Percentiles rank a stretch among this genome's conserved stretches.
Conservation (phyloP, 1,284 basidiomycete species). For the Cutaneotrichosporon mucoides region DNA sequence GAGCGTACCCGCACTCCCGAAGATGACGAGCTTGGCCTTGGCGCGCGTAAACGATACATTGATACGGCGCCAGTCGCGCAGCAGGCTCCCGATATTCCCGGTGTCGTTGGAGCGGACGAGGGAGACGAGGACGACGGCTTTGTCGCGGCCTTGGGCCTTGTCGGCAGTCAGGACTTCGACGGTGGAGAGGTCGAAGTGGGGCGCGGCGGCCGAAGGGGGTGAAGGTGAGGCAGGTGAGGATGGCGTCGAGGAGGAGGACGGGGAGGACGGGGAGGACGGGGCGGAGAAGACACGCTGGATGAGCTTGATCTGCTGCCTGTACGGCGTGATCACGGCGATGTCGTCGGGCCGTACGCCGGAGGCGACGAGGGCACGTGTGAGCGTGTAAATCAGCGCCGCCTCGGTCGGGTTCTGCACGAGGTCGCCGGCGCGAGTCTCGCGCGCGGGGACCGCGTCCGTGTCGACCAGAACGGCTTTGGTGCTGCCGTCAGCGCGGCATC, state of each 20-base stretch:
- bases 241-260: neutral
- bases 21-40: conserved; percentile 78
- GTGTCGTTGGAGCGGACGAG: conserved; percentile 81
- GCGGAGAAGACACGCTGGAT: conserved; percentile 57
- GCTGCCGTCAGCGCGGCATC: conserved; percentile 53
- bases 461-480: conserved; percentile 88
- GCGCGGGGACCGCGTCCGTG: conserved; percentile 72
- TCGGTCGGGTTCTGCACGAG: conserved; percentile 85
- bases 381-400: conserved; percentile 58
- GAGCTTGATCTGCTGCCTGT: conserved; percentile 92
- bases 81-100: conserved; percentile 75
- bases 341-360: conserved; percentile 65
- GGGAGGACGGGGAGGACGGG: neutral
- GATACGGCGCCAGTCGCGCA: conserved; percentile 91
- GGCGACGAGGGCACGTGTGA: conserved; percentile 61
- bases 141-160: conserved; percentile 92
- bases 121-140: conserved; percentile 89
- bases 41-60: conserved; percentile 97
- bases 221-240: too few relatives aligned
- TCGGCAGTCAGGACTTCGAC: conserved; percentile 94
- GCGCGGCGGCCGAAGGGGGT: too few relatives aligned
- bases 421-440: conserved; percentile 76
- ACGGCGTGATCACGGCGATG: conserved; percentile 85
- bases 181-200: conserved; percentile 27
- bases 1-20: conserved; percentile 77